Base-by-base conservation (phyloP, 495 filamentous ascomycete species). In the Xylaria castorea region DNA sequence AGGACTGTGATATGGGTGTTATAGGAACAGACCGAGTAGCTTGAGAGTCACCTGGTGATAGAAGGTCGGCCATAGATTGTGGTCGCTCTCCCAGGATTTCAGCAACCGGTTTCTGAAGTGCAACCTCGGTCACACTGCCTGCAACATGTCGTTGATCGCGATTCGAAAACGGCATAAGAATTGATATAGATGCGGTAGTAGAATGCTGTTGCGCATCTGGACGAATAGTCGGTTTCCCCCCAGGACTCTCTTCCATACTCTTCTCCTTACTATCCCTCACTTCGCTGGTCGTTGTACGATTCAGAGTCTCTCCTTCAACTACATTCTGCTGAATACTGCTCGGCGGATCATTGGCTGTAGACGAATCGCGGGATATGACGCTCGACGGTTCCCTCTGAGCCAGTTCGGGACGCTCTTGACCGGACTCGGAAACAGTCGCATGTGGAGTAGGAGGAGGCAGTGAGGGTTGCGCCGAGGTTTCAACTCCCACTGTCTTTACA, bases 41-140 rank as follows among this genome's bases (percentile, higher is more conserved):
- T 53, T 77, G 73, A 71, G 77, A 76, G 44, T 78, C 67, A 32
- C 69, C 83, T 77, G 69, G 69, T 0, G 74, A 72, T 36, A 74
- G 48, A 7, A 42, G 51, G 22, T 80, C 65, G 16, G 78, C 69
- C 7, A 80, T 78, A 11, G 82, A 76, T 70, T 86, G 87, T 5
- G 89, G 88, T 14, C 84, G 85, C 77, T 92, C 91, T 27, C 90
- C 88, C 12, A 93, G 81, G 32, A 93, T 92, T 74, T 94, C 92
- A 18, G 91, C 90, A 14, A 93, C 90, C 32, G 90, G 91, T 75
- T 92, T 94, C 64, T 92, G 90, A 40, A 87, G 85, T 90, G 92
- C 36, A 86, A 91, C 66, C 90, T 88, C 76, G 87, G 83, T 42
- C 87, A 93, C 36, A 85, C 91, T 87, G 90, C 90, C 66, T 86